Evolutionary conservation across 192 early-diverging fungal genomes (phyloP), one percentile per base, ranked within the genome.

Genomic region (Coemansia sp.): DNA sequence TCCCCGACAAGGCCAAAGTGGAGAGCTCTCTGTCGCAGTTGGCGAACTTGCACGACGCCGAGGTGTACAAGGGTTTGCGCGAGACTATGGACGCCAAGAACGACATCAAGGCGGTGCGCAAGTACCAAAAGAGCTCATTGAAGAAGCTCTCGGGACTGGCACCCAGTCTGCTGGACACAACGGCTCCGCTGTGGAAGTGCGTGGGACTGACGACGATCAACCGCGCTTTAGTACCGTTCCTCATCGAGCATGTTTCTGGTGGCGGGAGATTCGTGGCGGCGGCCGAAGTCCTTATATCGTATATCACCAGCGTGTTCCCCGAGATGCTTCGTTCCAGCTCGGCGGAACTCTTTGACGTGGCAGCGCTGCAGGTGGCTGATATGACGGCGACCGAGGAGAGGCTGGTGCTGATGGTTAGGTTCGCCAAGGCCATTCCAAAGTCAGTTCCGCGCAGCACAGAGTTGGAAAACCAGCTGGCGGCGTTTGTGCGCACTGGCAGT

Each of bases 161-260:
- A 0, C 76, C 88, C 16, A 78, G 75, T 11, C 62, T 87, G 16
- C 61, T 86, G 30, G 95, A 96, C 44, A 87, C 90, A 1, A 93
- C 95, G 24, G 76, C 84, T 2, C 72, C 90, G 15, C 75, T 96
- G 22, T 82, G 97, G 50, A 88, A 92, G 32, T 84, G 91, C 9
- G 87, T 93, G 12, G 87, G 88, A 9, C 71, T 95, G 40, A 89
- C 87, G 8, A 78, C 94, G 7, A 71, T 96, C 56, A 91, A 94
- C 66, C 89, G 87, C 47, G 86, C 84, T 3, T 44, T 77, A 50
- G 69, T 56, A 65, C 85, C 38, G 80, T 94, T 38, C 75, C 88
- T 41, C 50, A 84, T 64, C 61, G 95, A 62, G 68, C 94, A 55
- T 76, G 18, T 49, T 7, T 53, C 32, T 35, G 62, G 16, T n/a